Percentiles rank a stretch among this genome's conserved stretches.
These are phyloP conservation scores for Kalanchoe fedtschenkoi DNA, from an alignment of 164 flowering plant genomes.

Conservation along the genomic window DNA sequence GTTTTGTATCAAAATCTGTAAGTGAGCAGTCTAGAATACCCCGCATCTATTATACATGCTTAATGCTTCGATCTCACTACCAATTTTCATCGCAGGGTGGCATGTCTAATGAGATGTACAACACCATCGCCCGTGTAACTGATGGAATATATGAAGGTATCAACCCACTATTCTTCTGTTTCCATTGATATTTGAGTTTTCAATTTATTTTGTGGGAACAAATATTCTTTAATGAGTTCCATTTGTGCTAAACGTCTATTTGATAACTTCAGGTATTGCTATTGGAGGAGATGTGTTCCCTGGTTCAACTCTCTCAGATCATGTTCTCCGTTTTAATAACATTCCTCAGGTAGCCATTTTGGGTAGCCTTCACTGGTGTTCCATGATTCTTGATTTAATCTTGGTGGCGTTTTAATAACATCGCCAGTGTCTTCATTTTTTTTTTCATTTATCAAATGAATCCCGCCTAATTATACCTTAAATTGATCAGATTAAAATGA, in stretches of 20 bases:
- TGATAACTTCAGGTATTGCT: slow-evolving; percentile 76
- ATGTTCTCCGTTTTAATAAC: slow-evolving; percentile 87
- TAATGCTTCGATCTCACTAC: neutral
- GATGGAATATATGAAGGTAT: slow-evolving; percentile 98
- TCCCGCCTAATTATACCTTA: neutral
- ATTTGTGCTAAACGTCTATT: neutral
- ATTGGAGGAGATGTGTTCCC: slow-evolving; percentile 99
- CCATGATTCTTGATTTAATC: neutral
- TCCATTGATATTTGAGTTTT: neutral
- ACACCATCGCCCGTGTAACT: slow-evolving; percentile 89
- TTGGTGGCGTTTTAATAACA: no score
- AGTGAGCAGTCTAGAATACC: slow-evolving; percentile 15
- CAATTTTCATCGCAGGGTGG: slow-evolving; percentile 59
- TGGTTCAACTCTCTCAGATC: slow-evolving; percentile 96
- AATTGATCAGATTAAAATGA: slow-evolving; percentile 68
- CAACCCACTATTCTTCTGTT: neutral
- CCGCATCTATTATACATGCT: neutral
- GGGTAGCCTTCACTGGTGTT: neutral
- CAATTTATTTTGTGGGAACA: no score
- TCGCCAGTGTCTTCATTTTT: neutral
- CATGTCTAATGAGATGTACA: slow-evolving; percentile 96
- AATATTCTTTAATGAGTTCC: neutral
- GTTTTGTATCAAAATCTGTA: slow-evolving; percentile 98
- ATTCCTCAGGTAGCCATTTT: slow-evolving; percentile 69
- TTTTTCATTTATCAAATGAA: neutral